Evolutionary conservation across 306 rosid genomes (phyloP), one percentile per base, ranked within the genome.

Genomic region (Mimosa pudica): DNA sequence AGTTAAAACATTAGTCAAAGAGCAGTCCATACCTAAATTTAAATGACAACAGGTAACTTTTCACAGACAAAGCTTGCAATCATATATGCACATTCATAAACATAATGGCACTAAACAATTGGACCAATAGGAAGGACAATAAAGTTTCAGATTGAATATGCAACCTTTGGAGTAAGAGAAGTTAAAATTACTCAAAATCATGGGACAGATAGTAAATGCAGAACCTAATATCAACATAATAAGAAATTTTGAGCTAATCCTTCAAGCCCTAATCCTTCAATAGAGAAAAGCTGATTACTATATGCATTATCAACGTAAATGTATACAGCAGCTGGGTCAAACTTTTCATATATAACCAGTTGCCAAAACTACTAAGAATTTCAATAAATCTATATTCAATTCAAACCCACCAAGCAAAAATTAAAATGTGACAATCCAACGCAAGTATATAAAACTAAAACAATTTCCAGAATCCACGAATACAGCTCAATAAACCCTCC

Each of bases 1-100:
- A 72, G 78, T 75, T 30, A 77, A 38, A 78, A 83, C 66, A 63
- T 48, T 17, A 47, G 70, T 79, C 3, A 79, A 66, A 30, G 41
- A 48, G 77, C 51, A 70, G 51, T 48, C 67, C 4, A 65, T 65
- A 8, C 46, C 41, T 38, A 1, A 14, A 66, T 57, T 41, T 64
- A 55, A 71, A 79, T 65, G 45, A 33, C 35, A 64, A 64, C 52
- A 60, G 77, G 32, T 41, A 13, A 71, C 71, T 38, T 64, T 47
- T 4, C 70, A 72, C 71, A 71, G 51, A 63, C 42, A 68, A 81
- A 52, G 61, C 24, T 55, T 32, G 44, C 44, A 62, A 24, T 30
- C 38, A 24, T 32, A 7, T 36, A 10, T 38, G 12, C 41, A 61
- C 38, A 61, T 10, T 32, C n/a, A 32, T 62, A 44, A 33, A 33